Percentiles rank a stretch among this genome's conserved stretches.
phyloP scores from a whole-genome alignment of 768 basidiomycete genomes.

The Fomitopsis serialis region DNA sequence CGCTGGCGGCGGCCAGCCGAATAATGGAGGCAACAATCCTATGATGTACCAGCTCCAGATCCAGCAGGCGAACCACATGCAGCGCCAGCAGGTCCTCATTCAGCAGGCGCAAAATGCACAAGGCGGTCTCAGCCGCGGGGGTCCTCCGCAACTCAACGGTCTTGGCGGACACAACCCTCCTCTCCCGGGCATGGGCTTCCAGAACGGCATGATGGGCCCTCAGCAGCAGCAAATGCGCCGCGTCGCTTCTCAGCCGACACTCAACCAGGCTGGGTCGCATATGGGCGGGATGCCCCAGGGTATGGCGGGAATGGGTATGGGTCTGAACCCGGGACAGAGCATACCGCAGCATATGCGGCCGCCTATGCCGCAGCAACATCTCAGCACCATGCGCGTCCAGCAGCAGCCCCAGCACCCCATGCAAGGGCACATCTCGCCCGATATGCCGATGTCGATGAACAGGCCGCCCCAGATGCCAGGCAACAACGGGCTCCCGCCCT shows the following conservation, averaged over 20 bases:
- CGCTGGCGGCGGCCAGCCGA: conserved; percentile 18
- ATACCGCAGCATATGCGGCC: conserved; percentile 34
- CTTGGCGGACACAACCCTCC: conserved; percentile 26
- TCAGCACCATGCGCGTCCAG: conserved; percentile 10
- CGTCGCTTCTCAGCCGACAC: conserved; percentile 49
- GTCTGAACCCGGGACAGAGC: conserved; percentile 37
- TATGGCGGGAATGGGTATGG: conserved; percentile 31
- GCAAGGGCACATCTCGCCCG: conserved; percentile 36
- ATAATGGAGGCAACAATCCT: conserved; percentile 5
- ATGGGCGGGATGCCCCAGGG: conserved; percentile 30
- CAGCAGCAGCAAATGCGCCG: conserved; percentile 40
- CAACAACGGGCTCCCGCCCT: conserved; percentile 37
- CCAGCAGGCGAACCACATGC: conserved; percentile 11
- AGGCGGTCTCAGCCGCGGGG: conserved; percentile 23
- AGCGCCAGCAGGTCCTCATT: conserved; percentile 12
- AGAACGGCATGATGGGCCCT: conserved; percentile 35
- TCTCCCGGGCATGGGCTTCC: conserved; percentile 38
- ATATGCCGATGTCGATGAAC: conserved; percentile 34
- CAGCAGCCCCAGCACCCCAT: conserved; percentile 26
- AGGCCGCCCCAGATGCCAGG: conserved; percentile 24
- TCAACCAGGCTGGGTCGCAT: conserved; percentile 34
- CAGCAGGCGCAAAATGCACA: conserved; percentile 35
- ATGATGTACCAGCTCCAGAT: conserved; percentile 21
- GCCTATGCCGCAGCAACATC: conserved; percentile 26
- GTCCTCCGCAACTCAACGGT: conserved; percentile 29